Base-by-base conservation (phyloP, 169 alveolate genomes). In the Eimeria maxima region DNA sequence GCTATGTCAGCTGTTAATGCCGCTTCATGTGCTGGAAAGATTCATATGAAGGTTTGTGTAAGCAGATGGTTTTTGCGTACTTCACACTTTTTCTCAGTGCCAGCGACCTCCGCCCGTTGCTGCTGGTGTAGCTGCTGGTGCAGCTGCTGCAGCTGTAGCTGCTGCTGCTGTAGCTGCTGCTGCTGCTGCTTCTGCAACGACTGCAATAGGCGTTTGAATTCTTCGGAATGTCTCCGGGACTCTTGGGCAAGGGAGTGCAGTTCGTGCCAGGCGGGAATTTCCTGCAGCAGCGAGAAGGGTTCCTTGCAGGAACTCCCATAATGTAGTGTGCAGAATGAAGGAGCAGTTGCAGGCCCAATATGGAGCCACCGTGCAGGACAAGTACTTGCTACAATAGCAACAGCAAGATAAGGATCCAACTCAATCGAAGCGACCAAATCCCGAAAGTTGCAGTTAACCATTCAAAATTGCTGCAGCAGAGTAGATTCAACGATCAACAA, bases 161-260 rank as follows among this genome's bases (percentile, higher is more conserved):
- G 69, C 81, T 71, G 81, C 81, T 38, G 81, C 1, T 71, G 42
- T 6, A 33, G 45, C 33, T 76, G 87, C 55, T 76, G 87, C 63
- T 76, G 90, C 90, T 81, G 90, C 22, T 81, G 90, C 73, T 81
- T 69, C 73, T 81, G 90, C 45, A 81, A 22, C 7, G 90, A 81
- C 73, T 27, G 90, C n/a, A 81, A 50, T 44, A 81, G 45, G 45
- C 45, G 67, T n/a, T 81, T 81, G 45, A 81, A 81, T 24, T 81
- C 90, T 24, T 81, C 71, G 27, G 90, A 81, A 50, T 13, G 44
- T 24, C 71, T 24, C 69, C 47, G 53, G 47, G 90, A 81, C 55
- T 81, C 90, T 53, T 50, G 45, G n/a, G 57, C 55, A 29, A 81
- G 71, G n/a, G 67, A 10, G 29, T 81, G 90, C 47, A 81, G 71